Evolutionary conservation across 202 grass and related monocot genomes (phyloP).

Genomic region (Hordeum pubiflorum): DNA sequence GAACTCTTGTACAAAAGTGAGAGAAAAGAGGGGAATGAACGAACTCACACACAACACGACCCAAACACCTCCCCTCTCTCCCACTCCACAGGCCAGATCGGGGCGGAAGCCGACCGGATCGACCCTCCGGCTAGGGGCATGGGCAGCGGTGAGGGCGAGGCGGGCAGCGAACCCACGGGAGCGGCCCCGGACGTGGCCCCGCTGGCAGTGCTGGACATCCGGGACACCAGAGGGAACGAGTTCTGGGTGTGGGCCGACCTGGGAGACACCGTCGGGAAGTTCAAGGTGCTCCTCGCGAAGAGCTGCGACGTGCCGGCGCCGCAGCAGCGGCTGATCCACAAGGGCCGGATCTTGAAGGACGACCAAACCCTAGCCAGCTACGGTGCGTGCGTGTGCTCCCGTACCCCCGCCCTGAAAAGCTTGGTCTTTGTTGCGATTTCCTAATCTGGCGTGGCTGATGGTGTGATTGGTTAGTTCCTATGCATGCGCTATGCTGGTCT

Average conservation of each 20-base stretch:
- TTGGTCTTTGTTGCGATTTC: not conserved
- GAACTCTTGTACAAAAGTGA: not conserved
- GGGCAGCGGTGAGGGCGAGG: conserved; percentile 24
- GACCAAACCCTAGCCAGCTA: conserved; percentile 70
- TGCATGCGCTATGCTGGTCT: not conserved
- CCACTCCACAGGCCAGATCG: not conserved
- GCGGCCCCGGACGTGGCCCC: not conserved
- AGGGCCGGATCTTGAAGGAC: conserved; percentile 76
- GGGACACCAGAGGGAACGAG: conserved; percentile 56
- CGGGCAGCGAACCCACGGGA: not conserved
- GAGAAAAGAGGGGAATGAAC: not conserved
- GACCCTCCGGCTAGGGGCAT: conserved; percentile 31
- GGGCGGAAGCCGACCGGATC: not conserved
- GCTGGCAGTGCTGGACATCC: conserved; percentile 42
- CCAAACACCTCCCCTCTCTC: not conserved
- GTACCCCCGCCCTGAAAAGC: no score
- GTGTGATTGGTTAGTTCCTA: not conserved
- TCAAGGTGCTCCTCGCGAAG: conserved; percentile 48
- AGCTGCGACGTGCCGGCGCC: conserved; percentile 55
- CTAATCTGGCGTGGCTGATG: not conserved
- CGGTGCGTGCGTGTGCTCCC: conserved; percentile 20
- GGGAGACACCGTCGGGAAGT: conserved; percentile 33
- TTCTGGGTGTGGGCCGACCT: conserved; percentile 50
- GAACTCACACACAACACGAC: not conserved
- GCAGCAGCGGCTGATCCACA: conserved; percentile 73